Conservation (phyloP, 805 yeast genomes). For the Hemisphaericaspora nanyangensis region DNA sequence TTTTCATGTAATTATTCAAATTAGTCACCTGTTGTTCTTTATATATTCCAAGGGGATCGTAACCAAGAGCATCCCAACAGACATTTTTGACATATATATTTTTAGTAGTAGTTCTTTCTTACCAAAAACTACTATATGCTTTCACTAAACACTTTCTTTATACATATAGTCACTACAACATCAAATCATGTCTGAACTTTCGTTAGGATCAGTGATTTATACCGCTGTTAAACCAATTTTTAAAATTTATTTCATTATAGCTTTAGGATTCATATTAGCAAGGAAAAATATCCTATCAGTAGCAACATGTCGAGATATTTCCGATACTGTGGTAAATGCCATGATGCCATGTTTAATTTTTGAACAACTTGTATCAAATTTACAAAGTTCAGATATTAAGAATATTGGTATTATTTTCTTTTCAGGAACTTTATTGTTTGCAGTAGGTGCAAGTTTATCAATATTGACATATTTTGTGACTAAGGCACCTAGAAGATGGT, state of each 20-base stretch:
- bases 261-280: constrained; percentile 63
- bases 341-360: constrained; percentile 75
- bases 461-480: constrained; percentile 40
- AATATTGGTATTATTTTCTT: constrained; percentile 61
- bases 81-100: no score
- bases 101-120: no score
- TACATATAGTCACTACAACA: no score
- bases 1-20: no score
- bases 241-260: constrained; percentile 72
- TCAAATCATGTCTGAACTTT: constrained; percentile 1
- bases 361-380: constrained; percentile 62
- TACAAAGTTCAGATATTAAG: constrained; percentile 65
- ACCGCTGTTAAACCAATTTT: constrained; percentile 82
- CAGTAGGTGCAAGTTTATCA: constrained; percentile 48
- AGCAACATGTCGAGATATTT: constrained; percentile 63
- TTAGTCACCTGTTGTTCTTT: no score
- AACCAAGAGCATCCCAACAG: no score
- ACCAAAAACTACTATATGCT: no score
- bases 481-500: constrained; percentile 68
- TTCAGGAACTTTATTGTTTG: constrained; percentile 47
- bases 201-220: constrained; percentile 66
- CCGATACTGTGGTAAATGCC: constrained; percentile 64
- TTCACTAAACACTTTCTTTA: no score
- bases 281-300: constrained; percentile 60
- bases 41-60: no score